Conservation (phyloP, 108 stramenopile genomes). For the Skeletonema costatum region DNA sequence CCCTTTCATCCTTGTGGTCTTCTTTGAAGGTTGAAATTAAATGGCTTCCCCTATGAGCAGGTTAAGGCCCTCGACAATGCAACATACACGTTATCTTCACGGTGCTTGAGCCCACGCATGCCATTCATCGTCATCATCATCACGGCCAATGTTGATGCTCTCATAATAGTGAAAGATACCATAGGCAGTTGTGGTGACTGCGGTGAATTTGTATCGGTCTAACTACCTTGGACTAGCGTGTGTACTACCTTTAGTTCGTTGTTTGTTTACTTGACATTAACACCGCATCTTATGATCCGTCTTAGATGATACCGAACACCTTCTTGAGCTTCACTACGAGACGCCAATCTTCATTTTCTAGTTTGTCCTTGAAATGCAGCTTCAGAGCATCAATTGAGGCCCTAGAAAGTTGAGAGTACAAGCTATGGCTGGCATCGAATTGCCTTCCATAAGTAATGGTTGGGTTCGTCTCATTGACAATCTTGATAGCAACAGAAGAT, state of each 20-base stretch:
- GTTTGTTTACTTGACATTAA: not conserved
- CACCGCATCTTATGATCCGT: not conserved
- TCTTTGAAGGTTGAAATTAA: no score
- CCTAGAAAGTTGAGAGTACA: constrained; percentile 93
- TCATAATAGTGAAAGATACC: no score
- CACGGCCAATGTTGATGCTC: no score
- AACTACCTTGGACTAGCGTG: no score
- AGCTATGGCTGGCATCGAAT: constrained; percentile 91
- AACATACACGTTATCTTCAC: no score
- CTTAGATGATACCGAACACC: constrained; percentile 46
- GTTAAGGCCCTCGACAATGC: no score
- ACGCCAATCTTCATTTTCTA: constrained; percentile 96
- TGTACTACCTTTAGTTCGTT: not conserved
- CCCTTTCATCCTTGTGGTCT: no score
- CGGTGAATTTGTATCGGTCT: no score
- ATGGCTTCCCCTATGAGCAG: no score
- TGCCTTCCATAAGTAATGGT: constrained; percentile 98
- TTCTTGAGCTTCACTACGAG: constrained; percentile 98
- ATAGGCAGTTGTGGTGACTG: no score
- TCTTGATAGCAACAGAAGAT: constrained; percentile 89
- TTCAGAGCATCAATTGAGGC: constrained; percentile 98
- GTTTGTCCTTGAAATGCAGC: constrained; percentile 96
- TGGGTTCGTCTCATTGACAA: constrained; percentile 93
- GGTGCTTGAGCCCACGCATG: no score
- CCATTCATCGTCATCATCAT: no score